Conservation (phyloP, 2,329 filamentous ascomycete genomes). For the Penicillium nordicum region DNA sequence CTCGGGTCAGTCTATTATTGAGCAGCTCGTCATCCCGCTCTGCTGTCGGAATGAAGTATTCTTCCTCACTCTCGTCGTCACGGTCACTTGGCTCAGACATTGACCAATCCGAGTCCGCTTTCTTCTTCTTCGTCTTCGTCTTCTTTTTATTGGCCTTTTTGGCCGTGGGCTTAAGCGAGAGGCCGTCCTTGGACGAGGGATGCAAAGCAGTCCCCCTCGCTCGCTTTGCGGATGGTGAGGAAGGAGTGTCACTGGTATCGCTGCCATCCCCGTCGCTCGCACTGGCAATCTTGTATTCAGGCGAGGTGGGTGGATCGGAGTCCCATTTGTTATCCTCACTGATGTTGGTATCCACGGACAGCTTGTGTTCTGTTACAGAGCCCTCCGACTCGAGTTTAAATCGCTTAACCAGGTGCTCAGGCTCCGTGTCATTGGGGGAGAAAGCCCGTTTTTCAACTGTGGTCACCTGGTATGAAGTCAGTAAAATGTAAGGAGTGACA, state of each 20-base stretch:
- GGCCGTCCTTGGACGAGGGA: neutral
- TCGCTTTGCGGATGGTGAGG: neutral
- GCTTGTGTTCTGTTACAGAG: neutral
- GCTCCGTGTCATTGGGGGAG: neutral
- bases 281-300: neutral
- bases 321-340: neutral
- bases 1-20: slow-evolving; percentile 29
- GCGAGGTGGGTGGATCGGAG: neutral
- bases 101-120: neutral
- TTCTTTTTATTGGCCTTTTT: neutral
- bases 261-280: neutral
- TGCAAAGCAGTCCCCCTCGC: neutral
- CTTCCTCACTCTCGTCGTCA: slow-evolving; percentile 13
- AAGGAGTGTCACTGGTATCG: neutral
- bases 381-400: neutral
- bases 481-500: neutral
- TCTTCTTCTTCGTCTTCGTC: neutral
- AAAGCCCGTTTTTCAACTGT: neutral
- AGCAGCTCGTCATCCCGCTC: slow-evolving; percentile 25
- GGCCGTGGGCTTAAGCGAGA: neutral
- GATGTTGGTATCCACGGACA: neutral
- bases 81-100: neutral
- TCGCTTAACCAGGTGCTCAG: neutral
- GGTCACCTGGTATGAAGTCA: neutral
- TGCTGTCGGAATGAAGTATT: slow-evolving; percentile 12